phyloP scores from a whole-genome alignment of 2,329 filamentous ascomycete species.

The Alternaria sp. region DNA sequence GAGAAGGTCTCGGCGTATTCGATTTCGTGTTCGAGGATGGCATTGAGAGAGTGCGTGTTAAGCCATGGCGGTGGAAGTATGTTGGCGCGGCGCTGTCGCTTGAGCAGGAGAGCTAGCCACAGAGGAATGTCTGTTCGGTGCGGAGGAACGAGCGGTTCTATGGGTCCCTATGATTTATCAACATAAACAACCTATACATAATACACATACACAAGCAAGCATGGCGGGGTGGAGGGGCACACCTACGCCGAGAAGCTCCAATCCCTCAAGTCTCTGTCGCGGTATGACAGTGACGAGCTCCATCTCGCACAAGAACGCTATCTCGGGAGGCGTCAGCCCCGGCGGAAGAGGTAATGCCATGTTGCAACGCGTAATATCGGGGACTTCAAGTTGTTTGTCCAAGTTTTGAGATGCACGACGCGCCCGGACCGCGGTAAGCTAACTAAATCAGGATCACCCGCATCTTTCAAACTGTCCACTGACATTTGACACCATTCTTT shows the following conservation, averaged over 20 bases:
- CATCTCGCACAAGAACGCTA: slow-evolving; percentile 97
- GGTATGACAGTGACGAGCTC: slow-evolving; percentile 93
- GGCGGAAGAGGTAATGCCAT: slow-evolving; percentile 70
- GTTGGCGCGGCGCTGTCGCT: slow-evolving; percentile 92
- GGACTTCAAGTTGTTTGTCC: slow-evolving; percentile 17
- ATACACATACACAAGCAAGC: slow-evolving; percentile 9
- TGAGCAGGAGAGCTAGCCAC: slow-evolving; percentile 94
- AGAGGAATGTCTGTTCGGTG: slow-evolving; percentile 81
- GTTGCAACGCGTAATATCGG: slow-evolving; percentile 34
- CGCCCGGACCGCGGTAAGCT: slow-evolving; percentile 21
- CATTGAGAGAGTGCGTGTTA: slow-evolving; percentile 74
- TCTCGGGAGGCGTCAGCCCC: slow-evolving; percentile 83
- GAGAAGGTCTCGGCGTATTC: slow-evolving; percentile 75
- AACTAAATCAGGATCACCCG: slow-evolving; percentile 24
- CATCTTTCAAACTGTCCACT: slow-evolving; percentile 1
- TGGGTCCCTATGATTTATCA: slow-evolving; percentile 70
- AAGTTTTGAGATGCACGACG: slow-evolving; percentile 16
- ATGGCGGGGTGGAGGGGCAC: slow-evolving; percentile 44
- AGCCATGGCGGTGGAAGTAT: slow-evolving; percentile 93
- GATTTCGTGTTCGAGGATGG: slow-evolving; percentile 83
- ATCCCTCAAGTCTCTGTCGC: slow-evolving; percentile 84
- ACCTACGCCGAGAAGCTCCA: slow-evolving; percentile 85
- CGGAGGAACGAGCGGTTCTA: slow-evolving; percentile 79
- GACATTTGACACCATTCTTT: slow-evolving; percentile 1
- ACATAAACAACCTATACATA: neutral